phyloP scores from a whole-genome alignment of 1,284 basidiomycete genomes.

The Sporisorium exsertum region DNA sequence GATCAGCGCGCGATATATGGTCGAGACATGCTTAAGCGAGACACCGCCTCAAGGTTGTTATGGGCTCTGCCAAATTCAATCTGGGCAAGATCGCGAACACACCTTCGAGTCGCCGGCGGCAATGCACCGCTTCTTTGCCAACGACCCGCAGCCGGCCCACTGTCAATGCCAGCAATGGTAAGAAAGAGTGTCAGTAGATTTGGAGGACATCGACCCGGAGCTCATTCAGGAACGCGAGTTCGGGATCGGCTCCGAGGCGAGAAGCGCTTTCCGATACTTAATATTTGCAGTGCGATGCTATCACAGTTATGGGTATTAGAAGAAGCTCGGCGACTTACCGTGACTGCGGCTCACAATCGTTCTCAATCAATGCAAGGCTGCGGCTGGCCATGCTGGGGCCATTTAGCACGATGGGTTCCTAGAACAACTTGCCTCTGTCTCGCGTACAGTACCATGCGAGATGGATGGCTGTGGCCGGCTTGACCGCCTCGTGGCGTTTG shows the following conservation, averaged over 20 bases:
- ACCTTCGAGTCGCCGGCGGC: too few species aligned
- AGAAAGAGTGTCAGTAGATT: too few species aligned
- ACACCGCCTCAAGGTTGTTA: neutral
- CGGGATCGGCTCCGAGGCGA: slow-evolving; percentile 12
- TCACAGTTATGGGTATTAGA: neutral
- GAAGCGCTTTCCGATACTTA: neutral
- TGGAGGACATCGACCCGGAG: too few species aligned
- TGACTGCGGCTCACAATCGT: neutral
- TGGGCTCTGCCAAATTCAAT: too few species aligned
- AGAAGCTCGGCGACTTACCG: neutral
- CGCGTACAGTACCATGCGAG: neutral
- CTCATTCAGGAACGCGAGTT: slow-evolving; percentile 3
- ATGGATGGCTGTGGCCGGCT: neutral
- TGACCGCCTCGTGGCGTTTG: neutral
- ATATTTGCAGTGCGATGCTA: neutral
- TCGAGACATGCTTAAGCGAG: neutral
- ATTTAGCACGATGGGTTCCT: neutral
- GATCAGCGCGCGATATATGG: neutral
- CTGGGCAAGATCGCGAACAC: too few species aligned
- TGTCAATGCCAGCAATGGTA: too few species aligned
- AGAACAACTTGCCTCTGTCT: slow-evolving; percentile 1
- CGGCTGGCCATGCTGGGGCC: neutral
- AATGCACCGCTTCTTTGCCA: neutral
- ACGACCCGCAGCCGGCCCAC: too few species aligned
- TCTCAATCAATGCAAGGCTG: neutral